Base-by-base conservation (phyloP, 2,329 filamentous ascomycete species). In the Elsinoe arachidis region DNA sequence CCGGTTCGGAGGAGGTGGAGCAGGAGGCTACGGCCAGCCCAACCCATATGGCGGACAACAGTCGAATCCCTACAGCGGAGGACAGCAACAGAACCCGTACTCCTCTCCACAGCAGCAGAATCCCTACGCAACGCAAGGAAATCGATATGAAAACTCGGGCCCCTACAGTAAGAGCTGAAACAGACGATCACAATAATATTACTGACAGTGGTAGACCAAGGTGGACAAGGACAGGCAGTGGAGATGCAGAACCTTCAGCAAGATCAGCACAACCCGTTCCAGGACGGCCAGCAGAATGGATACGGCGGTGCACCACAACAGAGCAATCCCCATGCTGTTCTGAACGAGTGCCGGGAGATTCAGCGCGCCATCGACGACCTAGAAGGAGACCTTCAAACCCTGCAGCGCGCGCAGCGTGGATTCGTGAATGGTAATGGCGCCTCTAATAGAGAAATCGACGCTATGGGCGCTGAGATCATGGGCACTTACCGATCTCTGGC, bases 291-390 rank as follows among this genome's bases (percentile, higher is more conserved):
- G 17, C 71, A 51, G 47, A 61, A 61, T 66, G 63, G 61, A 53
- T 57, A 59, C 34, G 55, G 65, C 14, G 56, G 41, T 12, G 62
- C 60, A 65, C 60, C 67, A 60, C 49, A 34, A 26, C 39, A 67
- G 66, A 67, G 73, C 64, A 82, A 90, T 70, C 83, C 87, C 43
- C 90, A 89, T 69, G 82, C 82, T 58, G 87, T 95, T 63, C 80
- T 96, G 60, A 89, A 95, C 74, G 86, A 93, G 70, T 93, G 89
- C 74, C 82, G 83, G 59, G 84, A 88, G 46, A 87, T 96, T 69
- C 86, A 90, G 70, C 78, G 81, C 59, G 86, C 85, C 41, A 87
- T 96, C 66, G 81, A 87, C 61, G 78, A 84, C 59, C 82, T 96
- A 66, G 84, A 90, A 67, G 73, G 74, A 61, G 87, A 87, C 65